Base-by-base conservation (phyloP, 257 asterid genomes). In the Solanum neorickii region DNA sequence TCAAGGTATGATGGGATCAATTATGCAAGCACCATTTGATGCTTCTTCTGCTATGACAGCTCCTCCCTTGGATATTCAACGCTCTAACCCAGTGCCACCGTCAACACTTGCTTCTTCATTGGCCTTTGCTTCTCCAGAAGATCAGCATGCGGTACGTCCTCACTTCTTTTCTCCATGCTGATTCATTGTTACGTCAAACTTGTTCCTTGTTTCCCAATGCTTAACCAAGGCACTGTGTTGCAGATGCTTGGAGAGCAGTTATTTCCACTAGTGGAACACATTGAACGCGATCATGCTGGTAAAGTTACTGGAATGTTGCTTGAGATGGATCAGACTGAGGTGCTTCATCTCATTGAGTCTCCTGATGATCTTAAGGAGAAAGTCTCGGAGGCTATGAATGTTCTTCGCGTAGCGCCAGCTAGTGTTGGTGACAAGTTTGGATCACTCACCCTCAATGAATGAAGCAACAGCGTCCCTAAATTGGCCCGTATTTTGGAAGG, bases 291-390 rank as follows among this genome's bases (percentile, higher is more conserved):
- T 35, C 87, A 88, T 42, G 96, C 97, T 18, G 94, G 95, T 62
- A 95, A 96, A 88, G 94, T 96, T 15, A 96, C 99, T 0, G 99
- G 99, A 2, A 96, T 96, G 99, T 49, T 96, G 86, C 82, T 96
- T 89, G 99, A 96, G 92, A 96, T 96, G 98, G 99, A 95, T 87
- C 99, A 96, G 84, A 90, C 95, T 1, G 99, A 96, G 86, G 98
- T 96, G 83, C 98, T 96, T 82, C 99, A 95, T 89, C 92, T 96
- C 82, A 93, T 96, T 25, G 99, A 96, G 66, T 93, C 98, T 12
- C 98, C 98, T 1, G 98, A 95, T 69, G 97, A 97, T 77, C 95
- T 96, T 7, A 95, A 94, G 91, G 91, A 93, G 91, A 96, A 96
- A 86, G 96, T 94, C 29, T 88, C 83, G 0, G 99, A 96, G 91